These are phyloP conservation scores for Myxozyma neglecta DNA, from an alignment of 805 yeast species.

Conservation along the genomic window DNA sequence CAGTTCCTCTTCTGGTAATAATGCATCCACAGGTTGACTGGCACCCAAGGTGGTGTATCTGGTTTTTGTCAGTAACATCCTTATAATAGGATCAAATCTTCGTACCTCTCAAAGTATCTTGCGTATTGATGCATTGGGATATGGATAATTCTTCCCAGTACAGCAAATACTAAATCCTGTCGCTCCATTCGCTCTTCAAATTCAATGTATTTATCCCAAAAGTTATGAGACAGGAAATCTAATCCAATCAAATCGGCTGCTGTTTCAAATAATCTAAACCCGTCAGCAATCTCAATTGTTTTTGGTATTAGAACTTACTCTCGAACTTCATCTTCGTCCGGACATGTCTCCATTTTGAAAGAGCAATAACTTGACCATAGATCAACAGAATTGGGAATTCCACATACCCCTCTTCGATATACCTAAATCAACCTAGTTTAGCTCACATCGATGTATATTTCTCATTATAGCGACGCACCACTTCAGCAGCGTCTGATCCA, in stretches of 20 bases:
- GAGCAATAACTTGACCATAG: slow-evolving; percentile 44
- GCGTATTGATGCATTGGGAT: slow-evolving; percentile 88
- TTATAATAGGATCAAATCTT: no score
- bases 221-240: slow-evolving; percentile 71
- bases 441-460: not conserved
- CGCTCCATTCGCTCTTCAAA: slow-evolving; percentile 54
- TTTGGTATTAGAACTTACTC: slow-evolving; percentile 4
- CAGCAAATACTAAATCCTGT: slow-evolving; percentile 46
- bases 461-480: slow-evolving; percentile 11
- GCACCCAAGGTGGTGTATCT: slow-evolving; percentile 37
- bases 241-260: slow-evolving; percentile 59
- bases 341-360: slow-evolving; percentile 39
- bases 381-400: slow-evolving; percentile 38
- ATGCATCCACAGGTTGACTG: slow-evolving; percentile 40
- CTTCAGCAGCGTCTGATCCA: slow-evolving; percentile 38
- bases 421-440: slow-evolving; percentile 23
- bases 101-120: slow-evolving; percentile 55
- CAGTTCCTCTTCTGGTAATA: slow-evolving; percentile 39
- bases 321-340: slow-evolving; percentile 27
- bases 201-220: slow-evolving; percentile 79
- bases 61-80: not conserved
- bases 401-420: slow-evolving; percentile 40
- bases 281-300: not conserved
- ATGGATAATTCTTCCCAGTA: slow-evolving; percentile 38
- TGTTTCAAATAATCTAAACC: slow-evolving; percentile 43